Evolutionary conservation across 352 stramenopile genomes (phyloP).

Genomic region (Ophiocytium majus): DNA sequence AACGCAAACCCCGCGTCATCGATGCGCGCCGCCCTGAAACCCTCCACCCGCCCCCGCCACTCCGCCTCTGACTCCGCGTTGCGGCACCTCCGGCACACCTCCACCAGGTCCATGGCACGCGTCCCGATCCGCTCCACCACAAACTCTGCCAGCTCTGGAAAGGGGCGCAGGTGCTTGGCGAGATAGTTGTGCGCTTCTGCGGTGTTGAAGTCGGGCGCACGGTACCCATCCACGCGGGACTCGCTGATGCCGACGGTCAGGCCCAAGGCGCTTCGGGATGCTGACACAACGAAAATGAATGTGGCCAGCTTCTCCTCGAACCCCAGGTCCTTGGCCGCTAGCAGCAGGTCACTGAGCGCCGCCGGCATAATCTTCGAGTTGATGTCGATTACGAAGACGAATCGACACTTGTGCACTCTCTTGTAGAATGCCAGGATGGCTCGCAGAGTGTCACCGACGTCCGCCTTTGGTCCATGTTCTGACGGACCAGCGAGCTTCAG

Average conservation of each 20-base stretch:
- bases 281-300: neutral
- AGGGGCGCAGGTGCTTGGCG: no score
- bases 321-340: neutral
- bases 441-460: neutral
- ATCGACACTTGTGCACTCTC: neutral
- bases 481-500: neutral
- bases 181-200: no score
- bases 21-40: no score
- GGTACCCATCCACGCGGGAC: neutral
- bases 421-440: neutral
- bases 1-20: no score
- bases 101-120: no score
- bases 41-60: no score
- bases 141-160: no score
- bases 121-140: no score
- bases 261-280: neutral
- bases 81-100: no score
- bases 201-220: neutral
- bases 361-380: neutral
- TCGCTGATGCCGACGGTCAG: neutral
- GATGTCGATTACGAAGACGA: neutral
- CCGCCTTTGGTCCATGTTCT: neutral
- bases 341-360: neutral
- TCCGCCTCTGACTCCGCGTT: no score
- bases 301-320: neutral